phyloP scores from a whole-genome alignment of 495 filamentous ascomycete genomes.

The Filosporella fistucella region DNA sequence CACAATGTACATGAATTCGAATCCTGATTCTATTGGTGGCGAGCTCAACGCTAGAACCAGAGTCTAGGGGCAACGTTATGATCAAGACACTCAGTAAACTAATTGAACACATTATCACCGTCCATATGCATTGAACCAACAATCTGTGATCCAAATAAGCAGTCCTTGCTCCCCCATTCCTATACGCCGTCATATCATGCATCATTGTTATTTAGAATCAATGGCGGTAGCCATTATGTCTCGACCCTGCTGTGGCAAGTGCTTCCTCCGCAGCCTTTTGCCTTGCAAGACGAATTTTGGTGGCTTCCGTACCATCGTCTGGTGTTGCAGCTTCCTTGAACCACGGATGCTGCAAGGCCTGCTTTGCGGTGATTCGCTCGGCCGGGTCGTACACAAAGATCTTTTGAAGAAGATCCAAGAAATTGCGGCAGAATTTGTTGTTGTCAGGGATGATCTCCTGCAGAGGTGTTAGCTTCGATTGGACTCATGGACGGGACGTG shows the following conservation, averaged over 20 bases:
- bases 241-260: conserved; percentile 1
- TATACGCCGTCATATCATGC: conserved; percentile 25
- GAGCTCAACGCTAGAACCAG: not conserved
- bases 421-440: conserved; percentile 74
- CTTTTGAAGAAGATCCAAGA: conserved; percentile 79
- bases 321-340: conserved; percentile 75
- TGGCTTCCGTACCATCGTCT: conserved; percentile 93
- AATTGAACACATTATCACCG: conserved; percentile 17
- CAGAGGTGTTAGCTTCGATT: conserved; percentile 20
- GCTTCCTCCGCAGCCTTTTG: conserved; percentile 26
- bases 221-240: conserved; percentile 18
- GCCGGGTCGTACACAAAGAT: conserved; percentile 97
- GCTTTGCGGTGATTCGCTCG: conserved; percentile 83
- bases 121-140: conserved; percentile 19
- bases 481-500: not conserved
- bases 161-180: conserved; percentile 12
- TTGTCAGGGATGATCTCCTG: conserved; percentile 87
- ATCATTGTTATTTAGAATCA: conserved; percentile 15
- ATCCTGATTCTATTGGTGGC: conserved; percentile 1
- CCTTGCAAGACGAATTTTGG: conserved; percentile 61
- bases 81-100: not conserved
- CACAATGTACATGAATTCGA: not conserved
- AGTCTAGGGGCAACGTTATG: conserved; percentile 9
- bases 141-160: conserved; percentile 20
- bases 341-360: conserved; percentile 90